Conservation (phyloP, 805 yeast genomes). For the Huiozyma sinensis region DNA sequence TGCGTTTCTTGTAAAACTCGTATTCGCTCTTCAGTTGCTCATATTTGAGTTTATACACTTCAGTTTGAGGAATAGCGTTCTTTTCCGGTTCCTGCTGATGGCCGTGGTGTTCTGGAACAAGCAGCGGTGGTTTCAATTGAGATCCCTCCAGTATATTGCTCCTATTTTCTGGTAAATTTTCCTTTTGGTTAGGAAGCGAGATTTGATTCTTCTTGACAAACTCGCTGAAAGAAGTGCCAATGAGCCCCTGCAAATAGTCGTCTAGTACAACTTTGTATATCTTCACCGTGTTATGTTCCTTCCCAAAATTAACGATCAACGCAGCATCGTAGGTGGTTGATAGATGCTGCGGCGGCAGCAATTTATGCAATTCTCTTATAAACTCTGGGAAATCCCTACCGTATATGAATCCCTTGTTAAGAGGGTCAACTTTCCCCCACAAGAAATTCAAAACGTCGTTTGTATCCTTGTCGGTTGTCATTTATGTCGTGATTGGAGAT, state of each 20-base stretch:
- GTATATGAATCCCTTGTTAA: conserved; percentile 9
- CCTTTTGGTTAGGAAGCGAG: too few species aligned
- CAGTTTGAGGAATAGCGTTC: conserved; percentile 5
- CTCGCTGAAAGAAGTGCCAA: conserved; percentile 23
- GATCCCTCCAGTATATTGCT: too few species aligned
- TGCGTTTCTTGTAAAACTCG: conserved; percentile 16
- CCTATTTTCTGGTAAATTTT: too few species aligned
- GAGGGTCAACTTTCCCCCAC: not conserved
- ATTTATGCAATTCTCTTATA: conserved; percentile 3
- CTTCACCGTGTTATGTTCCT: conserved; percentile 22
- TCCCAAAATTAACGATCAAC: conserved; percentile 22
- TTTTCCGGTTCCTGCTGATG: conserved; percentile 8
- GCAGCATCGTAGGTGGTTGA: conserved; percentile 2
- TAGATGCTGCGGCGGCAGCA: not conserved
- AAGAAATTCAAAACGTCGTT: too few species aligned
- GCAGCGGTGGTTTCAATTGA: not conserved
- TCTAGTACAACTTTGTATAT: conserved; percentile 19
- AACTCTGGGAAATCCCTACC: conserved; percentile 22
- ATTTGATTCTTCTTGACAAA: not conserved
- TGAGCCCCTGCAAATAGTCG: conserved; percentile 24
- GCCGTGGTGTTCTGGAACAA: too few species aligned
- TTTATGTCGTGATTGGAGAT: too few species aligned
- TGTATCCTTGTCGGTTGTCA: too few species aligned
- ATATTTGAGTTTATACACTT: conserved; percentile 19
- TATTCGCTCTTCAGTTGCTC: conserved; percentile 20